Percentiles rank a stretch among this genome's conserved stretches.
phyloP scores from a whole-genome alignment of 202 grass and related monocot species.

The Musa balbisiana region DNA sequence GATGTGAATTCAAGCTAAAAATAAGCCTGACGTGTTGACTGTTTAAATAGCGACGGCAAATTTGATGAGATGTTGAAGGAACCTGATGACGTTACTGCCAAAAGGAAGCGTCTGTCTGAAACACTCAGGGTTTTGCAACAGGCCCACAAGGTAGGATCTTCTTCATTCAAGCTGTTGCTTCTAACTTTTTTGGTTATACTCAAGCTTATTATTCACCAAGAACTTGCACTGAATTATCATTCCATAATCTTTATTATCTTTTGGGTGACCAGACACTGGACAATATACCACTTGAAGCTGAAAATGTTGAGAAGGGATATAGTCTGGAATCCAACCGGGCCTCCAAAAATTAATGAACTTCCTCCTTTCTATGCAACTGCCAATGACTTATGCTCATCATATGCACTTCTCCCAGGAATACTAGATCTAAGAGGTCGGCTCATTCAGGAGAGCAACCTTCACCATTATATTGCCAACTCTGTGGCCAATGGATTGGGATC shows the following conservation, averaged over 20 bases:
- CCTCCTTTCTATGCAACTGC: constrained; percentile 32
- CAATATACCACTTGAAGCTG: constrained; percentile 81
- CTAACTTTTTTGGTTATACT: not conserved
- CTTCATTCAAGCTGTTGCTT: not conserved
- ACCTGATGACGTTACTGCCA: constrained; percentile 76
- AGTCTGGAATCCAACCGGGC: constrained; percentile 49
- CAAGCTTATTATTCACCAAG: not conserved
- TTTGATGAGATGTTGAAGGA: constrained; percentile 88
- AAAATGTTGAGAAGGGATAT: constrained; percentile 84
- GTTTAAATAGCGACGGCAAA: constrained; percentile 50
- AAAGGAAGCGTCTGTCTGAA: constrained; percentile 76
- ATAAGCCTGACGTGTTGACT: constrained; percentile 2
- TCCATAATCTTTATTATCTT: not conserved
- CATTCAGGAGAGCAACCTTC: constrained; percentile 64
- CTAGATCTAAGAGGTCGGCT: constrained; percentile 41
- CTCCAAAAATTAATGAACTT: constrained; percentile 53
- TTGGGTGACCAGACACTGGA: constrained; percentile 66
- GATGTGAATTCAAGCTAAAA: not conserved
- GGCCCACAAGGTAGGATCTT: constrained; percentile 60
- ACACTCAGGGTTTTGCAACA: constrained; percentile 82
- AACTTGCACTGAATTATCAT: too few species aligned
- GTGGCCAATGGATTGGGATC: constrained; percentile 51
- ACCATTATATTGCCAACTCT: constrained; percentile 28
- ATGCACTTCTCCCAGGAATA: constrained; percentile 43
- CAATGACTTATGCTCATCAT: constrained; percentile 39